These are phyloP conservation scores for Neoscytalidium dimidiatum DNA, from an alignment of 2,329 filamentous ascomycete genomes.

Conservation along the genomic window DNA sequence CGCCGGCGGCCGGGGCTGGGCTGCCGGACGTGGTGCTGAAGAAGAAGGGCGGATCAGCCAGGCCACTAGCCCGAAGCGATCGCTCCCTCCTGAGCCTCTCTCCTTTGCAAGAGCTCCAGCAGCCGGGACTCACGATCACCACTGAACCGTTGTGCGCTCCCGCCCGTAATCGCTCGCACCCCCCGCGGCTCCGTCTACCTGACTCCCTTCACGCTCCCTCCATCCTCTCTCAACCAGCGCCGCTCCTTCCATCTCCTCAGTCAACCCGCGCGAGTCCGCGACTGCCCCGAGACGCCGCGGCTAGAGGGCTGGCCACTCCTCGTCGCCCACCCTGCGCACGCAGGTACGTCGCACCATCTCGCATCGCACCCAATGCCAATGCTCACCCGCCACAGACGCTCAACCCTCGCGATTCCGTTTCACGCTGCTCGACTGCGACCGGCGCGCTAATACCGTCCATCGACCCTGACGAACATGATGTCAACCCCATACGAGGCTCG, in stretches of 20 bases:
- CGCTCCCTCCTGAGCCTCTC: background rate
- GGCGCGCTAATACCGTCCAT: conserved; percentile 11
- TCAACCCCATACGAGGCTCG: conserved; percentile 66
- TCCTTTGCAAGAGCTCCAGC: conserved; percentile 10
- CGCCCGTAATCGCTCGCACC: conserved; percentile 14
- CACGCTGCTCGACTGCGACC: conserved; percentile 7
- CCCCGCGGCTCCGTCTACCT: conserved; percentile 16
- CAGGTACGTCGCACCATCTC: conserved; percentile 21
- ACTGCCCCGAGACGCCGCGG: conserved; percentile 16
- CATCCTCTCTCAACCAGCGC: background rate
- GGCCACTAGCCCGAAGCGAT: background rate
- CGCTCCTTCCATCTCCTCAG: conserved; percentile 19
- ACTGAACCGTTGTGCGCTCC: conserved; percentile 12
- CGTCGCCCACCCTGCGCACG: conserved; percentile 25
- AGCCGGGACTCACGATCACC: conserved; percentile 12
- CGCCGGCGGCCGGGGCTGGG: background rate
- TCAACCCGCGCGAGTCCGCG: conserved; percentile 20
- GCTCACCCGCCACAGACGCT: conserved; percentile 17
- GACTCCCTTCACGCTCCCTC: conserved; percentile 1
- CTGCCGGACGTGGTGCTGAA: background rate
- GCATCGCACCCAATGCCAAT: conserved; percentile 16
- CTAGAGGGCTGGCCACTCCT: conserved; percentile 27
- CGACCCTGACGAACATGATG: conserved; percentile 46
- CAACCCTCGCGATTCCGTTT: conserved; percentile 14
- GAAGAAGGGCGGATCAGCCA: background rate